Conservation (phyloP, 805 yeast genomes). For the Teunomyces aglyptinius region DNA sequence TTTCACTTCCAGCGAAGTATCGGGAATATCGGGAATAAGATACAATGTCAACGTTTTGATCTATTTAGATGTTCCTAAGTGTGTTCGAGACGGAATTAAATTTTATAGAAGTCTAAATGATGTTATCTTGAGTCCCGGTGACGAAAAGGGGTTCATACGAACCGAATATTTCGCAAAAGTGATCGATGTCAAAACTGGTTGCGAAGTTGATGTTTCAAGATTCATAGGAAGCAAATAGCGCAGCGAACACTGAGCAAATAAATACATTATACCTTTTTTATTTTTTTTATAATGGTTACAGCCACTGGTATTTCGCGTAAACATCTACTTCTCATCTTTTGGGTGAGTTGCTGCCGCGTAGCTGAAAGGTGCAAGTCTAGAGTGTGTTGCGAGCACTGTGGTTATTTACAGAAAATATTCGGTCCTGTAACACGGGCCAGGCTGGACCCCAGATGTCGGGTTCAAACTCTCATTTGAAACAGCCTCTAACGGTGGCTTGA, state of each 20-base stretch:
- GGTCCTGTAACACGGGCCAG: neutral
- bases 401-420: neutral
- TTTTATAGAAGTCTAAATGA: slow-evolving; percentile 70
- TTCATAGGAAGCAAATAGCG: neutral
- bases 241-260: neutral
- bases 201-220: neutral
- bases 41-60: slow-evolving; percentile 55
- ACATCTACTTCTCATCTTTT: neutral
- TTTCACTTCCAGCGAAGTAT: slow-evolving; percentile 54
- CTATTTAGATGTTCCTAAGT: slow-evolving; percentile 54
- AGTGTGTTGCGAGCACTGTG: neutral
- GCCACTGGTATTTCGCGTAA: neutral
- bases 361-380: neutral
- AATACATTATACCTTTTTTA: neutral
- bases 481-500: neutral
- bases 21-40: slow-evolving; percentile 74
- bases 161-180: slow-evolving; percentile 39
- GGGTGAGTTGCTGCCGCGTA: neutral
- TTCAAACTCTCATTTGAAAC: neutral
- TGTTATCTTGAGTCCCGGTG: slow-evolving; percentile 69
- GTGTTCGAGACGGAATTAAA: slow-evolving; percentile 41
- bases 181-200: slow-evolving; percentile 14
- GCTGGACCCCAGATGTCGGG: neutral
- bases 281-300: neutral
- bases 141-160: slow-evolving; percentile 50